Percentiles rank a stretch among this genome's conserved stretches.
These are phyloP conservation scores for Carex cristatella DNA, from an alignment of 176 grass and related monocot genomes.

Conservation along the genomic window DNA sequence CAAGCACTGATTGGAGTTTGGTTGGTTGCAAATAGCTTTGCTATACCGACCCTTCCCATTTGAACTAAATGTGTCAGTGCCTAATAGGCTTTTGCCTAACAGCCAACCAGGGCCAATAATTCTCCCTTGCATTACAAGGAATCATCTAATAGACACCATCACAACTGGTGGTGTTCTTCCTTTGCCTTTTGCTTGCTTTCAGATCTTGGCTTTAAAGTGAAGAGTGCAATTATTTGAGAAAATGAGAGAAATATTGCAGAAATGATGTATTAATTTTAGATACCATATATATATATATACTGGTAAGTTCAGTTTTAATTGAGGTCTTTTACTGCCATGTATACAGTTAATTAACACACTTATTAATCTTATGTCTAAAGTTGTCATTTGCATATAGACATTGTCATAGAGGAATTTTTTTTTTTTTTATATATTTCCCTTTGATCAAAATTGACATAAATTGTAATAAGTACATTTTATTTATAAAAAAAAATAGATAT, in stretches of 20 bases:
- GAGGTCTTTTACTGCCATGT: neutral
- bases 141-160: conserved; percentile 14
- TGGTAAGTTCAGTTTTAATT: neutral
- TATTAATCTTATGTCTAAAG: neutral
- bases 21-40: conserved; percentile 17
- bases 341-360: neutral
- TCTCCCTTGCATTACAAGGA: conserved; percentile 28
- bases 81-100: conserved; percentile 20
- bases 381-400: neutral
- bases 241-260: neutral
- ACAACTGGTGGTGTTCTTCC: neutral
- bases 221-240: conserved; percentile 13
- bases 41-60: conserved; percentile 20
- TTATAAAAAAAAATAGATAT: neutral
- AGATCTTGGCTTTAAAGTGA: conserved; percentile 13
- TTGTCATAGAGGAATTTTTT: neutral
- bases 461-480: neutral
- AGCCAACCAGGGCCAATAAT: conserved; percentile 20
- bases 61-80: conserved; percentile 4
- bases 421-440: neutral
- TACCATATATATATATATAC: too few species aligned
- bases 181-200: conserved; percentile 10
- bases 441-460: neutral
- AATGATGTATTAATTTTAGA: neutral
- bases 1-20: conserved; percentile 8